Conservation (phyloP, 2,329 filamentous ascomycete genomes). For the Ceratocystis albifundus region DNA sequence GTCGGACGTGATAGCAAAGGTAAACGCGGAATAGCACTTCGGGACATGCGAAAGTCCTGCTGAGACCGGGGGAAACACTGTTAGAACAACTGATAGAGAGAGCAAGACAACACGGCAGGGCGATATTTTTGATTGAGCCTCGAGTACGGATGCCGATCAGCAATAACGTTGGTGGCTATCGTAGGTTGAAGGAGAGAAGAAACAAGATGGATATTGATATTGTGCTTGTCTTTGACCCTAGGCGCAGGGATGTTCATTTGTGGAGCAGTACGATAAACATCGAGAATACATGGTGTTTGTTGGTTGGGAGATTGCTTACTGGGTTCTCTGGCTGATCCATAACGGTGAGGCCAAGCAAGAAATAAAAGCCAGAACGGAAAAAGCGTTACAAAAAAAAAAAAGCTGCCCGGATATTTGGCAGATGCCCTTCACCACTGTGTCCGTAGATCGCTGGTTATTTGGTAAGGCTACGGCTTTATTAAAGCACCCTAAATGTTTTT, state of each 20-base stretch:
- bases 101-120: neutral
- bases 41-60: constrained; percentile 18
- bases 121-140: too few relatives aligned
- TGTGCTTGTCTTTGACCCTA: constrained; percentile 8
- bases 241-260: constrained; percentile 7
- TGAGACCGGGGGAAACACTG: neutral
- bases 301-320: constrained; percentile 9
- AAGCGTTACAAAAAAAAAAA: neutral
- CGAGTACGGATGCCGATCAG: neutral
- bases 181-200: neutral
- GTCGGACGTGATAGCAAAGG: constrained; percentile 26
- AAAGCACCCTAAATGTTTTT: constrained; percentile 8
- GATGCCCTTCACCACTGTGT: neutral
- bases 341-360: neutral
- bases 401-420: neutral
- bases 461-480: too few relatives aligned
- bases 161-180: neutral
- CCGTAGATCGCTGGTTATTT: neutral
- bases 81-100: neutral
- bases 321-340: constrained; percentile 18
- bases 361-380: neutral
- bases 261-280: neutral
- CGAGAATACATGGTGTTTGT: neutral
- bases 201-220: neutral
- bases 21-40: constrained; percentile 22